phyloP scores from a whole-genome alignment of 768 basidiomycete genomes.

The Termitomyces sp. region DNA sequence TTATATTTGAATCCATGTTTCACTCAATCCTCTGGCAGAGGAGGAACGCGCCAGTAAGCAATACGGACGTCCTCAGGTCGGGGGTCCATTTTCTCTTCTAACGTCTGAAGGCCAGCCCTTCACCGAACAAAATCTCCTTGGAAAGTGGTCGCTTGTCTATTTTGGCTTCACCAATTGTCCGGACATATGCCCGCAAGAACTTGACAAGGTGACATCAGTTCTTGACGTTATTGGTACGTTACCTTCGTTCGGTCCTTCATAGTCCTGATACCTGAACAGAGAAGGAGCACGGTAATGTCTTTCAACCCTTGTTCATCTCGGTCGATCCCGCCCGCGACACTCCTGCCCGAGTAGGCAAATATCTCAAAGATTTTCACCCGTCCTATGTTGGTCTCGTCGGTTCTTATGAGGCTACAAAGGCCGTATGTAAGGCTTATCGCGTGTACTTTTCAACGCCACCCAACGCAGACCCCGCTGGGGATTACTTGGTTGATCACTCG shows the following conservation, averaged over 20 bases:
- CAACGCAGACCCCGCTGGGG: slow-evolving; percentile 78
- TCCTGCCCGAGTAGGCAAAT: slow-evolving; percentile 51
- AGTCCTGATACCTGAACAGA: slow-evolving; percentile 36
- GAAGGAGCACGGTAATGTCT: slow-evolving; percentile 59
- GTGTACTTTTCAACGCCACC: slow-evolving; percentile 98
- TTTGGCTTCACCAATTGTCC: slow-evolving; percentile 99
- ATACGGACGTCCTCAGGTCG: slow-evolving; percentile 83
- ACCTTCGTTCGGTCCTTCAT: neutral
- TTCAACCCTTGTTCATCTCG: slow-evolving; percentile 91
- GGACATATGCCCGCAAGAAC: slow-evolving; percentile 96
- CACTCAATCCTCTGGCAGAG: slow-evolving; percentile 35
- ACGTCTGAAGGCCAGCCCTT: slow-evolving; percentile 65
- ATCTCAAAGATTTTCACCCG: slow-evolving; percentile 86
- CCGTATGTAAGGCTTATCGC: slow-evolving; percentile 90
- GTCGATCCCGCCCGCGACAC: slow-evolving; percentile 95
- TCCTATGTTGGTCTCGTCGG: slow-evolving; percentile 87
- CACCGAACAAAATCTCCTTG: slow-evolving; percentile 78
- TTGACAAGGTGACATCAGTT: slow-evolving; percentile 88
- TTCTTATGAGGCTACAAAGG: slow-evolving; percentile 75
- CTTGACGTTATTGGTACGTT: slow-evolving; percentile 66
- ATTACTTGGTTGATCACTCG: slow-evolving; percentile 96
- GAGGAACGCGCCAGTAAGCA: slow-evolving; percentile 69
- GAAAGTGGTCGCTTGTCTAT: slow-evolving; percentile 89
- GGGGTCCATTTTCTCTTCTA: slow-evolving; percentile 81
- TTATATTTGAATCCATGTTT: neutral